Evolutionary conservation across 495 filamentous ascomycete genomes (phyloP), one percentile per base, ranked within the genome.

Genomic region (Xylaria telfairii): DNA sequence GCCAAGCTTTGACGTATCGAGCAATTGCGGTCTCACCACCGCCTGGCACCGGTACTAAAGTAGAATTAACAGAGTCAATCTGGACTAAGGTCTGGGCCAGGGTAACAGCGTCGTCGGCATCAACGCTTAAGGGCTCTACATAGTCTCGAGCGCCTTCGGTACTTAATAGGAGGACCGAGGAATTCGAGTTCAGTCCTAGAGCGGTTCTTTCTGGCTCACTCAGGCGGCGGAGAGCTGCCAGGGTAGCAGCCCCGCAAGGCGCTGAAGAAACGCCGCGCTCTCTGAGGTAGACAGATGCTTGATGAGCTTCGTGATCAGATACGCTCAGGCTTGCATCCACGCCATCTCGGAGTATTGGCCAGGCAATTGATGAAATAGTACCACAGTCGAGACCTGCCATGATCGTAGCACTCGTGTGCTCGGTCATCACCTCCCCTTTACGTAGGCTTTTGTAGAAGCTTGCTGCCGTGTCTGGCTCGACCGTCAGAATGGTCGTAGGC

Each of bases 341-440:
- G 39, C 87, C 84, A 7, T 80, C 74, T 17, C 81, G 74, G 19
- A 92, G 74, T 1, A 86, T 67, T 1, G 86, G 82, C 91, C 91
- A 92, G 2, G 90, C 88, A 10, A 82, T 86, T 1, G 79, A 79
- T 0, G 90, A 92, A 7, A 91, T 81, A 1, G 89, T 92, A 3
- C 90, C 90, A 71, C 90, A 92, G 71, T 90, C 86, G 85, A 92
- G 86, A 2, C 90, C 90, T 62, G 82, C 81, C 90, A 92, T 92
- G 73, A 91, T 91, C 6, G 86, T 92, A 10, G 81, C 73, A 0
- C 77, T 80, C 0, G 89, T 91, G 3, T 71, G 19, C 4, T 90
- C 82, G 0, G 81, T 62, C 6, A 80, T 79, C 19, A 82, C 78
- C 42, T 81, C 70, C 3, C 86, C 87, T 8, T 70, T 76, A 39